Conservation (phyloP, 2,329 filamentous ascomycete species). For the Talaromyces rugulosus region DNA sequence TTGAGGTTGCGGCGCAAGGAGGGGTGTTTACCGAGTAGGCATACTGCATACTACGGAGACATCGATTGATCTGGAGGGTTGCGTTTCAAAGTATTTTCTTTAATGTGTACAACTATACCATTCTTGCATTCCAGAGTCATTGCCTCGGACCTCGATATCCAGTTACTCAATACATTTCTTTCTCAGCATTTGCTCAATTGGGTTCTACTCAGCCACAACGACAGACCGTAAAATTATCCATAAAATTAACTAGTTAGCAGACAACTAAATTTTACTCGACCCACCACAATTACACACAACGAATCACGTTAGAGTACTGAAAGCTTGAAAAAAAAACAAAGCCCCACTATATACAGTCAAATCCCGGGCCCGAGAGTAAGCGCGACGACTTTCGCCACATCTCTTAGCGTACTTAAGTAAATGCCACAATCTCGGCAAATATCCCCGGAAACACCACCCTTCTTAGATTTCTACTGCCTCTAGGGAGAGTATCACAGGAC, state of each 20-base stretch:
- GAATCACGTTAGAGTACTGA: neutral
- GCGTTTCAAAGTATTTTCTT: neutral
- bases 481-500: neutral
- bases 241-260: no score
- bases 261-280: neutral
- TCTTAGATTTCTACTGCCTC: no score
- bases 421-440: neutral
- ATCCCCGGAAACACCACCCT: neutral
- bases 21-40: neutral
- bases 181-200: neutral
- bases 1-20: constrained; percentile 7
- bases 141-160: neutral
- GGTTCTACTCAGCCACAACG: neutral
- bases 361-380: neutral
- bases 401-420: no score
- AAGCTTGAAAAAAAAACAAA: neutral
- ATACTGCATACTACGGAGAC: neutral
- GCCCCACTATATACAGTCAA: neutral
- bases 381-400: neutral
- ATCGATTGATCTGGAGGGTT: neutral
- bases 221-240: neutral
- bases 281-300: neutral
- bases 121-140: neutral
- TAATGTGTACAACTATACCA: neutral
- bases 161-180: neutral